A percentile compares a stretch with the other conserved stretches of the same genome.
Conservation (phyloP, 2,329 filamentous ascomycete genomes). For the Tolypocladium sp. region DNA sequence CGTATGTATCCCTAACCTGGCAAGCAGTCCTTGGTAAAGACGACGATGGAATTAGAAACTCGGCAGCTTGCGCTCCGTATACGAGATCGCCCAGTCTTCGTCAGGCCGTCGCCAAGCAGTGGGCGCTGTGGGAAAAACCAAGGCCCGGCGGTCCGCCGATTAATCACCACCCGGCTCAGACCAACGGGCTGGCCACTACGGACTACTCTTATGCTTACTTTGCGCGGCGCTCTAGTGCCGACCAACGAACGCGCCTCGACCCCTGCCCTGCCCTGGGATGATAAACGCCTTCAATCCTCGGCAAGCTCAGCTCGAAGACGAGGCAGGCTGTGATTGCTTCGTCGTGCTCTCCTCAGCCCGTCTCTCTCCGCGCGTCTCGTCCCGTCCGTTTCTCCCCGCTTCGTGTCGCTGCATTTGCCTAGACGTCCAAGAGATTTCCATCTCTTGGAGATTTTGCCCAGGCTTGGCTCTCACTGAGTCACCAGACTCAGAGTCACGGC, state of each 20-base stretch:
- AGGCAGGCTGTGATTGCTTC: background rate
- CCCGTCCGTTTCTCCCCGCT: background rate
- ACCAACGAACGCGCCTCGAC: background rate
- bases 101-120: too few species aligned
- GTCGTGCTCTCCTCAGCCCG: background rate
- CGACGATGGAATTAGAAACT: too few species aligned
- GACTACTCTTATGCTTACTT: background rate
- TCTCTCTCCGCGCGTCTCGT: too few species aligned
- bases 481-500: background rate
- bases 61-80: too few species aligned
- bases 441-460: background rate
- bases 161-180: background rate
- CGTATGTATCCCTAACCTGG: too few species aligned
- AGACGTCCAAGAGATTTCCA: background rate
- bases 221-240: background rate
- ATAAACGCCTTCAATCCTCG: background rate
- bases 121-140: too few species aligned
- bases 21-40: too few species aligned
- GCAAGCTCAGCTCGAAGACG: background rate
- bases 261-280: background rate
- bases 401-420: background rate
- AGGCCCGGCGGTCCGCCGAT: too few species aligned
- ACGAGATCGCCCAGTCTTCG: too few species aligned
- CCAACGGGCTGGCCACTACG: background rate
- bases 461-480: background rate